Conservation (phyloP, 2,329 filamentous ascomycete genomes). For the Mycocentrospora acerina region DNA sequence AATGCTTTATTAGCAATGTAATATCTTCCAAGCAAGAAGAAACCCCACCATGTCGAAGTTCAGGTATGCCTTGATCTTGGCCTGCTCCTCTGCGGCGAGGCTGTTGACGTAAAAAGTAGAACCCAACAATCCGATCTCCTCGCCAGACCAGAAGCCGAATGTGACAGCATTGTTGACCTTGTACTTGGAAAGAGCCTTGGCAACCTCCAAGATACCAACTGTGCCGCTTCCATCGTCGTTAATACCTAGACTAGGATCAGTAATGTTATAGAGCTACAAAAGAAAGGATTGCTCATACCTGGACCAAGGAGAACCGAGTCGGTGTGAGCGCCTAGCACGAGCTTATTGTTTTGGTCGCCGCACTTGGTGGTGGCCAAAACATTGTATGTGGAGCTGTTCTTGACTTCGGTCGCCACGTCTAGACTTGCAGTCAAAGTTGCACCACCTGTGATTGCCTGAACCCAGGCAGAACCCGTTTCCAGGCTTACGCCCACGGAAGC, state of each 20-base stretch:
- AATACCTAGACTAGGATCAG: slow-evolving; percentile 44
- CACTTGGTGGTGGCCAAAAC: slow-evolving; percentile 41
- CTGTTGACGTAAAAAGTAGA: slow-evolving; percentile 37
- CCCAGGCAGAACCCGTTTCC: slow-evolving; percentile 58
- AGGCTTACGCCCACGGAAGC: slow-evolving; percentile 69
- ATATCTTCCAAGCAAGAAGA: no score
- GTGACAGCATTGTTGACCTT: slow-evolving; percentile 46
- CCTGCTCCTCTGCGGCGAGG: slow-evolving; percentile 25
- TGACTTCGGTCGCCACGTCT: slow-evolving; percentile 47
- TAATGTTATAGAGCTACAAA: no score
- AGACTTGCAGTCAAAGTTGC: slow-evolving; percentile 43
- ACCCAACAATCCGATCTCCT: slow-evolving; percentile 42
- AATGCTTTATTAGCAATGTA: background rate
- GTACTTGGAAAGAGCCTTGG: slow-evolving; percentile 41
- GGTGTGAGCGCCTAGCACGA: slow-evolving; percentile 42
- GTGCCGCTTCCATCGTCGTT: slow-evolving; percentile 45
- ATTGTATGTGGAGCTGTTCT: slow-evolving; percentile 51
- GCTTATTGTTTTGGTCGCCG: slow-evolving; percentile 38
- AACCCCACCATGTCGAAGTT: slow-evolving; percentile 44
- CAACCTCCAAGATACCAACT: slow-evolving; percentile 40
- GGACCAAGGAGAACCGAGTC: slow-evolving; percentile 41
- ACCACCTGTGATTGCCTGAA: slow-evolving; percentile 54
- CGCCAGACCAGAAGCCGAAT: slow-evolving; percentile 44
- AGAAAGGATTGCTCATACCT: no score
- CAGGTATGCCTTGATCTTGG: slow-evolving; percentile 42